phyloP scores from a whole-genome alignment of 2,329 filamentous ascomycete species.

The Ophiostoma sp. region DNA sequence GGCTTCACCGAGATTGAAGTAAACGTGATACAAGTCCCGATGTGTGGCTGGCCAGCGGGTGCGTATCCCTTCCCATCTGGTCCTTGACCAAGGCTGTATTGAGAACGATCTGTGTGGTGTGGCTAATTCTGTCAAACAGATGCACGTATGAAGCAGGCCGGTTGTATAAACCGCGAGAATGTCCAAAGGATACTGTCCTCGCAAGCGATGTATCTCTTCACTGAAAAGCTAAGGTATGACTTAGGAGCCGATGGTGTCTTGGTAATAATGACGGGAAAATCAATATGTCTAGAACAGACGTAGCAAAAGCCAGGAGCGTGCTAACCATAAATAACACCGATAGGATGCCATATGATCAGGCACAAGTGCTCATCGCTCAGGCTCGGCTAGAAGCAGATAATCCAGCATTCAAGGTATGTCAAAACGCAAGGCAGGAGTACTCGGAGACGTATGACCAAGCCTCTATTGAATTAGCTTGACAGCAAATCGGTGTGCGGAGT shows the following conservation, averaged over 20 bases:
- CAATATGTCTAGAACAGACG: too few relatives aligned
- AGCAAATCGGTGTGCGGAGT: neutral
- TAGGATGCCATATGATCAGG: constrained; percentile 54
- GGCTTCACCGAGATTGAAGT: constrained; percentile 65
- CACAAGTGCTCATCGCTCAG: constrained; percentile 51
- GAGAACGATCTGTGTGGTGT: too few relatives aligned
- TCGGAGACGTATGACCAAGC: neutral
- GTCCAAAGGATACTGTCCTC: constrained; percentile 51
- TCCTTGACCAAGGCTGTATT: neutral
- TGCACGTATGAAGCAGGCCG: constrained; percentile 48
- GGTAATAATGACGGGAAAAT: neutral
- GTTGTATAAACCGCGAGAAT: constrained; percentile 49
- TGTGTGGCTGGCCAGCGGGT: constrained; percentile 66
- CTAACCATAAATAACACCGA: neutral
- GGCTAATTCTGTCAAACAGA: constrained; percentile 35
- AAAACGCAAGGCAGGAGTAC: neutral
- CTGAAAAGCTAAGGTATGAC: constrained; percentile 43
- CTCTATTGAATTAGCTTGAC: neutral
- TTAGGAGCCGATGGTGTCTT: neutral
- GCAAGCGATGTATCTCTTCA: constrained; percentile 53
- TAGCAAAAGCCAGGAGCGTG: too few relatives aligned
- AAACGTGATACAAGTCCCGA: constrained; percentile 59
- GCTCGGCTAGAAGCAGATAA: constrained; percentile 51
- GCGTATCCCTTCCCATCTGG: constrained; percentile 29
- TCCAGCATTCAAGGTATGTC: constrained; percentile 49